A percentile compares a stretch with the other conserved stretches of the same genome.
Evolutionary conservation across 1,139 yeast genomes (phyloP).

Genomic region (Scheffersomyces parashehatae): DNA sequence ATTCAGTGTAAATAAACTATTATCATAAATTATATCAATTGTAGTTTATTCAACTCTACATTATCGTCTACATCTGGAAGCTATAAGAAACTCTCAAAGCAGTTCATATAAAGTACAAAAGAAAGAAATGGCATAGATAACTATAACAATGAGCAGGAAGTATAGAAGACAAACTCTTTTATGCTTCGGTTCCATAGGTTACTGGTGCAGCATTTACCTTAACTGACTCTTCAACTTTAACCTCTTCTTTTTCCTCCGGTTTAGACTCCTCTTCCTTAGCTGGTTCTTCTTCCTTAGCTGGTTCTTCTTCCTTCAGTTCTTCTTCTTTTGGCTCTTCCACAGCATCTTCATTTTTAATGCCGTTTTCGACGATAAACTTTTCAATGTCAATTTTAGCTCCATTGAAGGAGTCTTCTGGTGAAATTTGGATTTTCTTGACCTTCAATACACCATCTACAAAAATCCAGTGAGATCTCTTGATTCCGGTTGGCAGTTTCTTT

Average conservation of each 20-base stretch:
- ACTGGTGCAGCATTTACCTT: not conserved
- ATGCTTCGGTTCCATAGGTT: too few species aligned
- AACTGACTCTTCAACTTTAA: not conserved
- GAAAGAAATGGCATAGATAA: too few species aligned
- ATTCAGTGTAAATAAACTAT: too few species aligned
- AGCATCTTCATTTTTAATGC: constrained; percentile 6
- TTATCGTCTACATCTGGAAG: too few species aligned
- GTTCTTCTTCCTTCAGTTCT: not conserved
- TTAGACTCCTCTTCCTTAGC: not conserved
- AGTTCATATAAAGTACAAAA: too few species aligned
- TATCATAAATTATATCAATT: too few species aligned
- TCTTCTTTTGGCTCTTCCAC: constrained; percentile 5
- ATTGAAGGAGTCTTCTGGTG: constrained; percentile 75
- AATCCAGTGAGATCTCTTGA: constrained; percentile 87
- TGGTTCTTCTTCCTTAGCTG: not conserved
- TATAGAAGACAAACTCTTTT: too few species aligned
- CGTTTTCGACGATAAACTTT: constrained; percentile 22
- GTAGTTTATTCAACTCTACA: too few species aligned
- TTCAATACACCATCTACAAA: constrained; percentile 75
- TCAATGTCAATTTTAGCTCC: constrained; percentile 61
- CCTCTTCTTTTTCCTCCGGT: not conserved
- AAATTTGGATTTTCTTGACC: constrained; percentile 63
- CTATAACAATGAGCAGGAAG: too few species aligned
- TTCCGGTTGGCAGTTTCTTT: constrained; percentile 73
- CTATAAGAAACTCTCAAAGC: too few species aligned